Conservation (phyloP, 75 land plant genomes). For the Isoetes taiwanensis region DNA sequence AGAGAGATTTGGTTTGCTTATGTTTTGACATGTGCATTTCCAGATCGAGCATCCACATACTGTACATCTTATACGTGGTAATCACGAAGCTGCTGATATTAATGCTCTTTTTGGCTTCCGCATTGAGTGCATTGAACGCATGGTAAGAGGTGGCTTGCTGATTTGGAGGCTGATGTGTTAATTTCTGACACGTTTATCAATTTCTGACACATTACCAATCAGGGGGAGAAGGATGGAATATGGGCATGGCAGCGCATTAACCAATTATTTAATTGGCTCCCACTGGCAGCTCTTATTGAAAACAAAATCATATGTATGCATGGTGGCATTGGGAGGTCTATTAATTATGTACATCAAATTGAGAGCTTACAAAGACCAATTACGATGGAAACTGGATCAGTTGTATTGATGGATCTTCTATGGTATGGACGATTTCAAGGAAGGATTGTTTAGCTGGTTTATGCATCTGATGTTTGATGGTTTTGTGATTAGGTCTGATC, state of each 20-base stretch:
- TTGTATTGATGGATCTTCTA: slow-evolving; percentile 26
- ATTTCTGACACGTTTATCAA: neutral
- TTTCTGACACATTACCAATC: neutral
- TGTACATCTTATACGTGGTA: slow-evolving; percentile 25
- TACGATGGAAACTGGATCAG: slow-evolving; percentile 28
- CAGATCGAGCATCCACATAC: slow-evolving; percentile 19
- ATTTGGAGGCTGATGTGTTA: neutral
- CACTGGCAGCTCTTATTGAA: slow-evolving; percentile 22
- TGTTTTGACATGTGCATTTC: too few relatives aligned
- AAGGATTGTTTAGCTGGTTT: neutral
- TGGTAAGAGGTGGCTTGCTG: slow-evolving; percentile 9
- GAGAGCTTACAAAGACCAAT: slow-evolving; percentile 24
- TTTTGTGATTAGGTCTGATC: slow-evolving; percentile 18
- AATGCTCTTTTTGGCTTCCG: slow-evolving; percentile 28
- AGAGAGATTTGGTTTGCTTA: too few relatives aligned
- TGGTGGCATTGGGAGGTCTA: slow-evolving; percentile 30
- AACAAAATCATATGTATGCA: slow-evolving; percentile 28
- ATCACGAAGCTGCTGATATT: slow-evolving; percentile 27
- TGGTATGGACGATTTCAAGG: too few relatives aligned
- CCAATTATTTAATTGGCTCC: slow-evolving; percentile 23
- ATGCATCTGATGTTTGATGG: neutral
- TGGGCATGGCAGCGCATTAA: slow-evolving; percentile 28
- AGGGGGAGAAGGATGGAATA: slow-evolving; percentile 28
- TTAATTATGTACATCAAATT: slow-evolving; percentile 19
- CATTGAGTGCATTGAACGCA: slow-evolving; percentile 22